Evolutionary conservation across 345 rosid species (phyloP), one percentile per base, ranked within the genome.

Genomic region (Bruguiera gymnorhiza): DNA sequence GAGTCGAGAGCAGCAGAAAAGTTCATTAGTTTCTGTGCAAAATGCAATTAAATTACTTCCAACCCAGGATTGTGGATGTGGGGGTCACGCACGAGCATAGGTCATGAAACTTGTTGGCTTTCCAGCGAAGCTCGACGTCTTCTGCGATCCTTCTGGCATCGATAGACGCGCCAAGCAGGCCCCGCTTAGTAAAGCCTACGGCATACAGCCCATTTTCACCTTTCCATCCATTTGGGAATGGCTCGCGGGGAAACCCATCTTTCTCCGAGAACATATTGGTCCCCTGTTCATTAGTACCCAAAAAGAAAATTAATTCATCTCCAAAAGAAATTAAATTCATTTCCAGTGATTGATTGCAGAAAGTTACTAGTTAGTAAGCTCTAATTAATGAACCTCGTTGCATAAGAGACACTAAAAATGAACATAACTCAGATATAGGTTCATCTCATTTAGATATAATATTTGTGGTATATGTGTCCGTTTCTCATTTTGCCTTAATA

Each of bases 181-280:
- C 98, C 50, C 88, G 87, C 37, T 86, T 86, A 9, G 88, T 80
- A 66, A 93, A 93, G 16, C 98, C 98, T 5, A 86, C 92, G 0
- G 97, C 90, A 55, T 89, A 93, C 70, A 93, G 53, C 26, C 98
- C 97, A 32, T 71, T 55, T 55, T 83, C 81, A 1, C 98, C 96
- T 86, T 86, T 93, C 98, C 98, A 93, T 54, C 88, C 95, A 18
- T 85, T 73, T 24, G 92, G 89, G 66, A 86, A 88, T 32, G 87
- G 81, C 60, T 75, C 80, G 51, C 66, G 36, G 0, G 93, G 95
- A 67, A 88, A 69, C 8, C 98, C 97, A 75, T 89, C 89, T 73
- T 85, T 80, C 81, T 83, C 83, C 27, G 84, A 75, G 57, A 90
- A 90, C 92, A 90, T 81, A n/a, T 76, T 78, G 60, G 30, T 56